phyloP scores from a whole-genome alignment of 805 yeast genomes.

The Candida peoriensis region DNA sequence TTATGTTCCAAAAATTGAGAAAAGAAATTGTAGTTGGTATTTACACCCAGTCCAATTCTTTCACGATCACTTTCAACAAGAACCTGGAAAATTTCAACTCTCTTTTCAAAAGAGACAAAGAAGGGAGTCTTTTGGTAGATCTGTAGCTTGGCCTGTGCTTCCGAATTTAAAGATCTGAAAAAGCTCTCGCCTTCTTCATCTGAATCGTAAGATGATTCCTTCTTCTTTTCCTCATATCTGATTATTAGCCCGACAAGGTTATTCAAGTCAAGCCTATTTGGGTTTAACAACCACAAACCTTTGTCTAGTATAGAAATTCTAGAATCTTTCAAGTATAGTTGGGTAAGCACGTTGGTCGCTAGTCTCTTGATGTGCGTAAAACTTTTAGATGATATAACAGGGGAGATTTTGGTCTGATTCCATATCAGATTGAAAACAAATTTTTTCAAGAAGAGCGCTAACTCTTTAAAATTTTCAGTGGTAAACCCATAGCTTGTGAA shows the following conservation, averaged over 20 bases:
- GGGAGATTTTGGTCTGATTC: slow-evolving; percentile 19
- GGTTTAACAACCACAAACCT: slow-evolving; percentile 49
- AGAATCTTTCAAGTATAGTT: slow-evolving; percentile 61
- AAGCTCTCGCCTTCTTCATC: slow-evolving; percentile 21
- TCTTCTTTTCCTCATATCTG: slow-evolving; percentile 38
- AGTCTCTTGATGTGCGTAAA: slow-evolving; percentile 25
- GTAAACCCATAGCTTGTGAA: slow-evolving; percentile 36
- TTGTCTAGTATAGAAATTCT: slow-evolving; percentile 47
- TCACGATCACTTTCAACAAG: slow-evolving; percentile 52
- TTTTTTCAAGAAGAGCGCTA: slow-evolving; percentile 44
- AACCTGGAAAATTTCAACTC: slow-evolving; percentile 69
- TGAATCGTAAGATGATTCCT: slow-evolving; percentile 16
- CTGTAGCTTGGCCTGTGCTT: slow-evolving; percentile 32
- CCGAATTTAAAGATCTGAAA: background rate
- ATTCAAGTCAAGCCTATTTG: slow-evolving; percentile 27
- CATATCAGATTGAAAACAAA: slow-evolving; percentile 48
- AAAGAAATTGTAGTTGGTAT: slow-evolving; percentile 3
- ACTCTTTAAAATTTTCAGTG: slow-evolving; percentile 29
- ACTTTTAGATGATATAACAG: slow-evolving; percentile 1
- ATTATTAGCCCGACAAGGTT: slow-evolving; percentile 33
- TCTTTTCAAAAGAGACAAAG: slow-evolving; percentile 65
- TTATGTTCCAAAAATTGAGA: slow-evolving; percentile 14
- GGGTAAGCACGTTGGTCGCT: slow-evolving; percentile 53
- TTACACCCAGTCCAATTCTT: slow-evolving; percentile 14
- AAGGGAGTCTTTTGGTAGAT: slow-evolving; percentile 68